A percentile compares a stretch with the other conserved stretches of the same genome.
Evolutionary conservation across 305 asterid species (phyloP).

Genomic region (Fraxinus xanthoxyloides): DNA sequence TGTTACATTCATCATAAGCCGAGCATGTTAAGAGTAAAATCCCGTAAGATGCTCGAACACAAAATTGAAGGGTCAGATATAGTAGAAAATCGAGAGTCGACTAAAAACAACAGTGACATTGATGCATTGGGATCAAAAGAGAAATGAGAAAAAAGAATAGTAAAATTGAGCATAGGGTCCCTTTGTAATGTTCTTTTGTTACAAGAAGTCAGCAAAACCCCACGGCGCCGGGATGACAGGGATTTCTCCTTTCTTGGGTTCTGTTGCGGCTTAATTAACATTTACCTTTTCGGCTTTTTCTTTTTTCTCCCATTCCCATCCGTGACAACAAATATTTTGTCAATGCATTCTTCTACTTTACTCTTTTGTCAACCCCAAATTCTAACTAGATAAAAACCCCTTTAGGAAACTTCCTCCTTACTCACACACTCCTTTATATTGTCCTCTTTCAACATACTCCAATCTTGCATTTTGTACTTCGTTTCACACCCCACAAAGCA

Average conservation of each 20-base stretch:
- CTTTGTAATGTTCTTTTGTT: slow-evolving; percentile 22
- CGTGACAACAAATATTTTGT: slow-evolving; percentile 52
- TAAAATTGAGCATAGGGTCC: background rate
- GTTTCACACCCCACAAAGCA: background rate
- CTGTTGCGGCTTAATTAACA: background rate
- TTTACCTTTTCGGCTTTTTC: slow-evolving; percentile 45
- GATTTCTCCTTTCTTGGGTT: background rate
- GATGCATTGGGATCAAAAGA: background rate
- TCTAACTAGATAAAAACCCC: slow-evolving; percentile 25
- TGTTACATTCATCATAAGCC: background rate
- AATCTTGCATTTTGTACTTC: background rate
- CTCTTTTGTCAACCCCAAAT: slow-evolving; percentile 42
- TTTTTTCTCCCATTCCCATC: slow-evolving; percentile 34
- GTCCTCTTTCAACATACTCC: slow-evolving; percentile 7
- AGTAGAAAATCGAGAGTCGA: background rate
- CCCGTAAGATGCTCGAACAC: background rate
- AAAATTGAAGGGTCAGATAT: background rate
- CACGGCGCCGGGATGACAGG: slow-evolving; percentile 41
- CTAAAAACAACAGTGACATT: background rate
- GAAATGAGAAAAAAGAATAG: slow-evolving; percentile 22
- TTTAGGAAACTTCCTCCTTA: slow-evolving; percentile 36
- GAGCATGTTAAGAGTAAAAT: background rate
- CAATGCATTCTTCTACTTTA: slow-evolving; percentile 33
- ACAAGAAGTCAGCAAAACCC: slow-evolving; percentile 26
- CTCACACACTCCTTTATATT: background rate